These are phyloP conservation scores for Myxozyma nipponensis DNA, from an alignment of 805 yeast species.

Conservation along the genomic window DNA sequence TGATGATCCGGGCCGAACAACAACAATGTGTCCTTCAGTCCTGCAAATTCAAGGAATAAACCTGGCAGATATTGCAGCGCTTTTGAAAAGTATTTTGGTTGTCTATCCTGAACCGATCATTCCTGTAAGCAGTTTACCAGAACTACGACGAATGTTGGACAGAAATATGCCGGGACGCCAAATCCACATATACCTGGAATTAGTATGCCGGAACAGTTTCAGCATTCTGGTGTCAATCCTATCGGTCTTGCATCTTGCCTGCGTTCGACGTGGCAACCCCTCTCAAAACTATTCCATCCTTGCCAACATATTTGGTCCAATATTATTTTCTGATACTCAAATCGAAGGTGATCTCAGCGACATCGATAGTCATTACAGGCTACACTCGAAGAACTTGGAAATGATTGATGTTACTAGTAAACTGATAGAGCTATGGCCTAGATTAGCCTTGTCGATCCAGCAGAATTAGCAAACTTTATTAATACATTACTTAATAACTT, in stretches of 20 bases:
- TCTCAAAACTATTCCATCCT: not conserved
- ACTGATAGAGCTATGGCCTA: not conserved
- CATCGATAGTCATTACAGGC: not conserved
- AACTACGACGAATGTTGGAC: not conserved
- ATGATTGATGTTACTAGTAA: not conserved
- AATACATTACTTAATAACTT: no score
- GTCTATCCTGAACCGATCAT: not conserved
- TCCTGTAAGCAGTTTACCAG: not conserved
- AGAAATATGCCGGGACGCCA: not conserved
- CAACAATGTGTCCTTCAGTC: not conserved
- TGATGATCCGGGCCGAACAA: not conserved
- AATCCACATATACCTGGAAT: not conserved
- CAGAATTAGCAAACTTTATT: no score
- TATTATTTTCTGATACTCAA: not conserved
- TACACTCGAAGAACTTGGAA: not conserved
- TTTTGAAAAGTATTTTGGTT: not conserved
- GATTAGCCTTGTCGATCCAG: not conserved
- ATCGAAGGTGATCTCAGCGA: not conserved
- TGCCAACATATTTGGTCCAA: not conserved
- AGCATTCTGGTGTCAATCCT: not conserved
- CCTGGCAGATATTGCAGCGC: not conserved
- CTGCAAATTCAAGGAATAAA: not conserved
- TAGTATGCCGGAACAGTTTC: not conserved
- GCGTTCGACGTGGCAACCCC: not conserved
- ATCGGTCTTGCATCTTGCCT: not conserved